phyloP scores from a whole-genome alignment of 1,284 basidiomycete genomes.

The Amylostereum areolatum region DNA sequence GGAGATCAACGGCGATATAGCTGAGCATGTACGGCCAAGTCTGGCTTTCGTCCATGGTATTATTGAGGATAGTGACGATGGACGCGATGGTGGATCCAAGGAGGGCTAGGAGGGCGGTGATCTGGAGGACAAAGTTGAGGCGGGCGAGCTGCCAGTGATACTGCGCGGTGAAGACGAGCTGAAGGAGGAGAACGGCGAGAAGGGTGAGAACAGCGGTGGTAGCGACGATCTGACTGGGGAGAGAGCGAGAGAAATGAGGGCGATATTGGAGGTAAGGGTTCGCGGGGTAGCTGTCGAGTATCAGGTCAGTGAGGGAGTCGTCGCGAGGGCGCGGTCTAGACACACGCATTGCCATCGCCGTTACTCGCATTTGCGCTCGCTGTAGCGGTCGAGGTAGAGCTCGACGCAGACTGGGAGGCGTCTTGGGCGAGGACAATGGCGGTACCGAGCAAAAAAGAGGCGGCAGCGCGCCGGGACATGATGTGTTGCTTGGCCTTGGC shows the following conservation, averaged over 20 bases:
- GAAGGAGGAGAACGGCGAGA: slow-evolving; percentile 82
- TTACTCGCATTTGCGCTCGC: no score
- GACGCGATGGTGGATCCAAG: slow-evolving; percentile 76
- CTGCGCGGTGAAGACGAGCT: slow-evolving; percentile 91
- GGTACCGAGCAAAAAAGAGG: no score
- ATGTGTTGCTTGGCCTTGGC: no score
- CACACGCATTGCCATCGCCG: not conserved
- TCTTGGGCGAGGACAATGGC: no score
- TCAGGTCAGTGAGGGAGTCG: not conserved
- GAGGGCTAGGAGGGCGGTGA: slow-evolving; percentile 77
- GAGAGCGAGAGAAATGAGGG: slow-evolving; percentile 76
- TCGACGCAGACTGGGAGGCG: no score
- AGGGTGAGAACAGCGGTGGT: slow-evolving; percentile 87
- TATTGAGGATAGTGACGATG: slow-evolving; percentile 66
- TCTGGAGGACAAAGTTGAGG: slow-evolving; percentile 87
- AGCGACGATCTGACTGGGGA: slow-evolving; percentile 88
- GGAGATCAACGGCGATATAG: slow-evolving; percentile 83
- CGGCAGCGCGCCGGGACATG: no score
- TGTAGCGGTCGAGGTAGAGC: no score
- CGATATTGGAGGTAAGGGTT: slow-evolving; percentile 78
- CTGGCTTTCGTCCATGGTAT: slow-evolving; percentile 57
- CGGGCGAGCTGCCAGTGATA: slow-evolving; percentile 95
- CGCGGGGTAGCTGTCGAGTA: slow-evolving; percentile 14
- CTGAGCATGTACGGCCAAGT: slow-evolving; percentile 94
- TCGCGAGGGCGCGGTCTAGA: not conserved